phyloP scores from a whole-genome alignment of 1,139 yeast species.

The Nakaseomyces sp. region DNA sequence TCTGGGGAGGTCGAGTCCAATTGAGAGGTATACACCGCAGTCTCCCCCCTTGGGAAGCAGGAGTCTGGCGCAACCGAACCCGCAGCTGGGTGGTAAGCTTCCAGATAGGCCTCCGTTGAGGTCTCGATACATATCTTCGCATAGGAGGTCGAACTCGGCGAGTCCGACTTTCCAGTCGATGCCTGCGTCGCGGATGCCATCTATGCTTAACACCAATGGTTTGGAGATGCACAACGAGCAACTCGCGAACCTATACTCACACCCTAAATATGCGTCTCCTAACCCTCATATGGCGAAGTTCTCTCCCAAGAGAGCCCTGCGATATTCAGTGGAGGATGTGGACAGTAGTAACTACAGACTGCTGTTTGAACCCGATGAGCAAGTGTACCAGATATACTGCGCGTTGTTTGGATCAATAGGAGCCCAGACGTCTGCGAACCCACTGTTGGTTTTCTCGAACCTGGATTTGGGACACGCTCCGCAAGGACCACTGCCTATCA shows the following conservation, averaged over 20 bases:
- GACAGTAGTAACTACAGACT: constrained; percentile 12
- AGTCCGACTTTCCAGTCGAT: constrained; percentile 6
- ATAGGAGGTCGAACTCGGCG: constrained; percentile 6
- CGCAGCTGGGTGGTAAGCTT: background rate
- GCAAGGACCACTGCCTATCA: constrained; percentile 2
- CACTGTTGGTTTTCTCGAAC: constrained; percentile 22
- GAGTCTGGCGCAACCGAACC: constrained; percentile 2
- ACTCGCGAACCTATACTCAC: background rate
- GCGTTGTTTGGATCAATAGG: constrained; percentile 22
- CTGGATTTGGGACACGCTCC: constrained; percentile 8
- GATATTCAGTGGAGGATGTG: constrained; percentile 11
- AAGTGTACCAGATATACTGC: constrained; percentile 19
- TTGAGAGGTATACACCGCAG: background rate
- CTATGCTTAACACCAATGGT: background rate
- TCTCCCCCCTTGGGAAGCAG: background rate
- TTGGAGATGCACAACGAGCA: background rate
- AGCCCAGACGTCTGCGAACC: constrained; percentile 21
- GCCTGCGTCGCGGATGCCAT: background rate
- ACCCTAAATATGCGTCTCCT: constrained; percentile 6
- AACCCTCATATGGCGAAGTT: constrained; percentile 3
- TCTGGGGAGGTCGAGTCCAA: background rate
- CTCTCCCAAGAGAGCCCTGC: constrained; percentile 9
- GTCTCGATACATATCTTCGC: background rate
- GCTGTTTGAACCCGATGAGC: constrained; percentile 26
- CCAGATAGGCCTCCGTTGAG: constrained; percentile 2